Conservation (phyloP, 2,329 filamentous ascomycete genomes). For the Scolecobasidium constrictum region DNA sequence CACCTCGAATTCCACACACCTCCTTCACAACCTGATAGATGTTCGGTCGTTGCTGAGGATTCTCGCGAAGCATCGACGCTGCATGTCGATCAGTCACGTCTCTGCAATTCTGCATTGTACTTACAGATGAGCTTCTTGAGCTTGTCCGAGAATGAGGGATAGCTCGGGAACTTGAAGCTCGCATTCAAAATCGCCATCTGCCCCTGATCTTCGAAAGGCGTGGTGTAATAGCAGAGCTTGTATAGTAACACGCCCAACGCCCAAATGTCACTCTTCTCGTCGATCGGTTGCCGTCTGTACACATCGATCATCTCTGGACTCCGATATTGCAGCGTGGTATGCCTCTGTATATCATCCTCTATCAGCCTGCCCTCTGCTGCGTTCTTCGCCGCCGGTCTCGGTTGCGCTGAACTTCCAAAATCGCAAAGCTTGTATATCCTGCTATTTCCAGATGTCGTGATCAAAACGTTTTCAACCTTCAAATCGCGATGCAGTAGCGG, state of each 20-base stretch:
- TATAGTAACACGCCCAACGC: slow-evolving; percentile 89
- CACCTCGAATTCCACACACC: slow-evolving; percentile 78
- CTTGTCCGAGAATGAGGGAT: slow-evolving; percentile 81
- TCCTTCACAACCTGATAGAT: slow-evolving; percentile 90
- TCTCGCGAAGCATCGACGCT: slow-evolving; percentile 87
- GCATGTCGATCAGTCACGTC: slow-evolving; percentile 2
- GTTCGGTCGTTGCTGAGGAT: slow-evolving; percentile 69
- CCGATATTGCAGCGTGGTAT: slow-evolving; percentile 93
- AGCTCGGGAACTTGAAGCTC: slow-evolving; percentile 79
- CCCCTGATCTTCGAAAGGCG: slow-evolving; percentile 93
- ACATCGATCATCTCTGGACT: slow-evolving; percentile 99
- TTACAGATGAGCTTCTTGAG: slow-evolving; percentile 83
- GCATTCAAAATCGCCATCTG: slow-evolving; percentile 96
- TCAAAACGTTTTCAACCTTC: slow-evolving; percentile 97
- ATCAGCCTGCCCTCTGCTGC: slow-evolving; percentile 82
- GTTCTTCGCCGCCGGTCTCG: slow-evolving; percentile 73
- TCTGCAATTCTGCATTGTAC: slow-evolving; percentile 14
- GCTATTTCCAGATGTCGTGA: slow-evolving; percentile 55
- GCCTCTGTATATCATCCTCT: slow-evolving; percentile 93
- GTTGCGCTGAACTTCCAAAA: slow-evolving; percentile 84
- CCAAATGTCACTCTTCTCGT: slow-evolving; percentile 99
- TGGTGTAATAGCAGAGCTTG: slow-evolving; percentile 98
- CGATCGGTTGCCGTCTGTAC: slow-evolving; percentile 89
- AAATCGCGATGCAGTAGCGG: slow-evolving; percentile 85
- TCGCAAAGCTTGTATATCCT: slow-evolving; percentile 92